A percentile compares a stretch with the other conserved stretches of the same genome.
Conservation (phyloP, 2,329 filamentous ascomycete species). For the Albophoma yamanashiensis region DNA sequence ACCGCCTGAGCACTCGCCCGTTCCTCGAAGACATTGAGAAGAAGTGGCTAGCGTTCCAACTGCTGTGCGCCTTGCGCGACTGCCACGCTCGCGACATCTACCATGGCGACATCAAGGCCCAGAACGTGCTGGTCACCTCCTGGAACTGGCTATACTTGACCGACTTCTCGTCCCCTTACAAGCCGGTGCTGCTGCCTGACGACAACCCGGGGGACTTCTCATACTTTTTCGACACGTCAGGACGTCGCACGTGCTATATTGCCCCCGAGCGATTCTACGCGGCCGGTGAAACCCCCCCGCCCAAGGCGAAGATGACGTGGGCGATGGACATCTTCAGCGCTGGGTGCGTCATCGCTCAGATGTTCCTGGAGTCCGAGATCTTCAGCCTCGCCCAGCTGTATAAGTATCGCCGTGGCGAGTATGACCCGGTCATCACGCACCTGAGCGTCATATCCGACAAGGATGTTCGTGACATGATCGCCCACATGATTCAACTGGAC, state of each 20-base stretch:
- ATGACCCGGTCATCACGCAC: conserved; percentile 73
- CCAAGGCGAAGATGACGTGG: conserved; percentile 57
- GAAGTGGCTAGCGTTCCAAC: conserved; percentile 95
- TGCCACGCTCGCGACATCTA: conserved; percentile 84
- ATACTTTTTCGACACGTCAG: conserved; percentile 93
- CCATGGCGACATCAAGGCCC: conserved; percentile 97
- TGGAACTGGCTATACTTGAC: conserved; percentile 99
- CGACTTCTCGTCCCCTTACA: conserved; percentile 95
- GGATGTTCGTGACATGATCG: conserved; percentile 78
- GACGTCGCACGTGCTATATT: conserved; percentile 84
- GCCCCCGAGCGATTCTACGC: conserved; percentile 86
- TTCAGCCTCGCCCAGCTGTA: conserved; percentile 95
- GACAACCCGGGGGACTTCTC: conserved; percentile 97
- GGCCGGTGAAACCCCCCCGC: conserved; percentile 54
- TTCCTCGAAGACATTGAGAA: conserved; percentile 97
- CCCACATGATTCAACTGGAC: conserved; percentile 92
- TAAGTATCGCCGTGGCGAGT: conserved; percentile 86
- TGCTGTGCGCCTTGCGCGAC: conserved; percentile 84
- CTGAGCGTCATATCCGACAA: conserved; percentile 79
- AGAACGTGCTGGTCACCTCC: conserved; percentile 92
- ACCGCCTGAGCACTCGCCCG: conserved; percentile 89
- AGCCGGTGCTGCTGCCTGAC: conserved; percentile 85
- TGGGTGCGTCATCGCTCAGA: conserved; percentile 91
- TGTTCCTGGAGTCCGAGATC: conserved; percentile 92
- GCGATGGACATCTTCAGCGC: conserved; percentile 98